A percentile compares a stretch with the other conserved stretches of the same genome.
Evolutionary conservation across 768 basidiomycete species (phyloP).

Genomic region (Auricularia heimuer): DNA sequence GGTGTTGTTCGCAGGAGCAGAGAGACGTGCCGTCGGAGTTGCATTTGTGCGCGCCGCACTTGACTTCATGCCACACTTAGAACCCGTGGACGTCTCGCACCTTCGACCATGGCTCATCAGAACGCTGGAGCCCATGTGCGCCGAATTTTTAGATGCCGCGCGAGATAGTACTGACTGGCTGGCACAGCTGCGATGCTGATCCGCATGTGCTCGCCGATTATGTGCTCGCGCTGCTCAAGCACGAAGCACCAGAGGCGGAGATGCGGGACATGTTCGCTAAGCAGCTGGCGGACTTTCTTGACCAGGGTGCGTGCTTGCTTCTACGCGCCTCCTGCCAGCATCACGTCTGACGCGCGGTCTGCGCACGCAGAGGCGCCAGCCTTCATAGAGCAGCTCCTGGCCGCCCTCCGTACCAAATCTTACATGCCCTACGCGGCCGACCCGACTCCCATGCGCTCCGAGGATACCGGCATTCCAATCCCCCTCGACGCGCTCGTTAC

Average conservation of each 20-base stretch:
- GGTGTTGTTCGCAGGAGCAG: no score
- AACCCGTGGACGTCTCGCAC: conserved; percentile 31
- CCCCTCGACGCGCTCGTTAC: conserved; percentile 58
- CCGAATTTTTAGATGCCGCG: conserved; percentile 10
- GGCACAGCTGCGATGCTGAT: conserved; percentile 84
- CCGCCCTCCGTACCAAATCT: conserved; percentile 73
- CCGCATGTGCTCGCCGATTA: conserved; percentile 90
- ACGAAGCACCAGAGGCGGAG: conserved; percentile 73
- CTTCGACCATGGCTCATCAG: conserved; percentile 84
- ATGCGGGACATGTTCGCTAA: conserved; percentile 67
- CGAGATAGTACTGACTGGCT: conserved; percentile 5
- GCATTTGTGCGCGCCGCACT: not conserved
- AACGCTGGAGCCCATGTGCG: conserved; percentile 86
- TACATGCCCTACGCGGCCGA: conserved; percentile 57
- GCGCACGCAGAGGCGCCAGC: conserved; percentile 43
- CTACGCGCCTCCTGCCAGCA: not conserved
- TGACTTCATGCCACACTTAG: conserved; percentile 12
- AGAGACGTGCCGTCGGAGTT: no score
- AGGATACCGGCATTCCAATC: conserved; percentile 69
- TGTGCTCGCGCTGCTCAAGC: conserved; percentile 85
- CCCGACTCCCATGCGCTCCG: conserved; percentile 7
- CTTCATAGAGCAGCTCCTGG: conserved; percentile 83
- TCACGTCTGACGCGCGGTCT: conserved; percentile 4
- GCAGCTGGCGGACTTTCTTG: conserved; percentile 88
- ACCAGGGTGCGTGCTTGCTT: conserved; percentile 51